Conservation (phyloP, 1,284 basidiomycete species). For the Marasmius oreades region DNA sequence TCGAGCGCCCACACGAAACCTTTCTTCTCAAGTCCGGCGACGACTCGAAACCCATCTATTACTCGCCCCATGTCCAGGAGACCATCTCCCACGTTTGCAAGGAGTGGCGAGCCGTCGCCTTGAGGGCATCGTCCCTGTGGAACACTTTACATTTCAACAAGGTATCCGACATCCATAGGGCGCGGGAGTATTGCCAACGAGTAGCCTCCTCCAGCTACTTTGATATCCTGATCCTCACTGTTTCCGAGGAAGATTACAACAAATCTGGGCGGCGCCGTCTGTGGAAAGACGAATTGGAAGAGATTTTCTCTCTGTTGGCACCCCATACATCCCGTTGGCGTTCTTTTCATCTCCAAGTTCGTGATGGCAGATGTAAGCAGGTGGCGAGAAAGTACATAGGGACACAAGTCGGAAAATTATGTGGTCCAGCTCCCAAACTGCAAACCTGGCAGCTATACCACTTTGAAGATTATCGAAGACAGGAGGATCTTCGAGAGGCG, state of each 20-base stretch:
- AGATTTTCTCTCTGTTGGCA: constrained; percentile 46
- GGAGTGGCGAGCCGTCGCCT: constrained; percentile 50
- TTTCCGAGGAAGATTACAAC: constrained; percentile 40
- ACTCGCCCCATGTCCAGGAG: constrained; percentile 42
- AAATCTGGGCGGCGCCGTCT: constrained; percentile 20
- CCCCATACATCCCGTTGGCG: constrained; percentile 51
- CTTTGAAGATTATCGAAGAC: constrained; percentile 51
- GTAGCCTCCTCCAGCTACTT: constrained; percentile 27
- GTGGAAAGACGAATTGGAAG: constrained; percentile 37
- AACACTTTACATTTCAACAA: constrained; percentile 49
- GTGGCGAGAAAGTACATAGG: constrained; percentile 46
- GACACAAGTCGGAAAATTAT: constrained; percentile 20
- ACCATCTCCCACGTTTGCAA: constrained; percentile 50
- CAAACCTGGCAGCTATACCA: constrained; percentile 61
- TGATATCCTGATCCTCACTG: constrained; percentile 56
- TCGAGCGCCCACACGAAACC: constrained; percentile 13
- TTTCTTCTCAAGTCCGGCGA: constrained; percentile 48
- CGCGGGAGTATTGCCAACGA: constrained; percentile 42
- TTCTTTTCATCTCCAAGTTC: constrained; percentile 54
- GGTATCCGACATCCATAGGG: constrained; percentile 43
- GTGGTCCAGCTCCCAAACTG: constrained; percentile 47
- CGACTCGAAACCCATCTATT: constrained; percentile 37
- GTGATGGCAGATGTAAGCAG: constrained; percentile 52
- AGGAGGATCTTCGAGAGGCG: constrained; percentile 46
- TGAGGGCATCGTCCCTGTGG: constrained; percentile 49